Percentiles rank a stretch among this genome's conserved stretches.
These are phyloP conservation scores for Aspergillus luchuensis DNA, from an alignment of 2,329 filamentous ascomycete species.

Conservation along the genomic window DNA sequence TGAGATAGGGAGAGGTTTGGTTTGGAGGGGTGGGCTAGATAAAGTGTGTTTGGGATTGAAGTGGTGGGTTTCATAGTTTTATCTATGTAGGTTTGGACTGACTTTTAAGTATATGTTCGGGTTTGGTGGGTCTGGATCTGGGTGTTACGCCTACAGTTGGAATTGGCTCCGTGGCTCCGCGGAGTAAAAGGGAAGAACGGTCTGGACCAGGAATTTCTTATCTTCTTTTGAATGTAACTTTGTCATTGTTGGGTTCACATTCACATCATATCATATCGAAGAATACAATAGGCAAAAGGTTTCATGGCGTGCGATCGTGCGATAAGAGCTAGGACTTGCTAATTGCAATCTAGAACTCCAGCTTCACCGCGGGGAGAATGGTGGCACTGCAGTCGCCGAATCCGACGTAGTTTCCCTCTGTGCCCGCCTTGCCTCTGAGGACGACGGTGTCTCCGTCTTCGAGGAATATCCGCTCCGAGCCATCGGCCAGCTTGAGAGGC, in stretches of 20 bases:
- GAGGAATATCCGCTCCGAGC: slow-evolving; percentile 70
- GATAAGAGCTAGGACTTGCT: no score
- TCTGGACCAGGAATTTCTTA: background rate
- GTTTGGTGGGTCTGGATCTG: background rate
- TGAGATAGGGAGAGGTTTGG: no score
- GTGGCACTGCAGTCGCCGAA: slow-evolving; percentile 73
- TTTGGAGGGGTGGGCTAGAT: no score
- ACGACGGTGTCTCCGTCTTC: slow-evolving; percentile 72
- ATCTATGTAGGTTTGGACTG: background rate
- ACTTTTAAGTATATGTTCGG: background rate
- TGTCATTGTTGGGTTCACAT: no score
- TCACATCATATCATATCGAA: background rate
- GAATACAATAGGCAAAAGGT: background rate
- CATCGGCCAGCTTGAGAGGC: slow-evolving; percentile 61
- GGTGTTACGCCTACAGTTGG: background rate
- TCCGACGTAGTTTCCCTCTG: slow-evolving; percentile 68
- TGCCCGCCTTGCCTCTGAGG: slow-evolving; percentile 67
- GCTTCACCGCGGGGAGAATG: slow-evolving; percentile 54
- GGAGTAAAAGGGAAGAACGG: background rate
- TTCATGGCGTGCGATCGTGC: no score
- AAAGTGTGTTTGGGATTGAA: no score
- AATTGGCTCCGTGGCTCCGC: background rate
- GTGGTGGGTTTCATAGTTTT: background rate
- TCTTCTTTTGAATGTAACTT: background rate
- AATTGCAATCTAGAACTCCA: slow-evolving; percentile 21